A percentile compares a stretch with the other conserved stretches of the same genome.
These are phyloP conservation scores for Peterozyma toletana DNA, from an alignment of 805 yeast genomes.

Conservation along the genomic window DNA sequence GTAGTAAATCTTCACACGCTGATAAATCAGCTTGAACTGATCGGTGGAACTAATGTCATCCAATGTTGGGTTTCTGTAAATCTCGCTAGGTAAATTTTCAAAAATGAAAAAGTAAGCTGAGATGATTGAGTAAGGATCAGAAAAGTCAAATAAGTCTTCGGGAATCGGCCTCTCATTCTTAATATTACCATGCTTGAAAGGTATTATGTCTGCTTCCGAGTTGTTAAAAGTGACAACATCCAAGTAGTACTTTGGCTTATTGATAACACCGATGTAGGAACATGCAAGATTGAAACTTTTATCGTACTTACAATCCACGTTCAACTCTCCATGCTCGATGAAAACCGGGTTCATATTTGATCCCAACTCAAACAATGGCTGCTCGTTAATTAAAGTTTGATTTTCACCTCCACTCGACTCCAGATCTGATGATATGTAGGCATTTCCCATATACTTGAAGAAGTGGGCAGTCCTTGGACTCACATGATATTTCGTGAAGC, in stretches of 20 bases:
- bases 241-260: constrained; percentile 8
- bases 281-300: constrained; percentile 2
- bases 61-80: constrained; percentile 2
- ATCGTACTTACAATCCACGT: constrained; percentile 5
- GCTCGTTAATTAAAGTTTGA: not conserved
- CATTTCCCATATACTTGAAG: constrained; percentile 4
- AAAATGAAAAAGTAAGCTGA: constrained; percentile 8
- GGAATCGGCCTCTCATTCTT: not conserved
- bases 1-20: not conserved
- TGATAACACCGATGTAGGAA: constrained; percentile 6
- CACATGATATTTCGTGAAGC: constrained; percentile 3
- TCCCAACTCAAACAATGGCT: constrained; percentile 6
- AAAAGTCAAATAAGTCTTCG: not conserved
- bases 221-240: constrained; percentile 7
- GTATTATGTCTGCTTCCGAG: constrained; percentile 4
- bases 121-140: constrained; percentile 1
- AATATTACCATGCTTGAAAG: not conserved
- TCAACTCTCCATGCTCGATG: constrained; percentile 8
- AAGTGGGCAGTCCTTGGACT: constrained; percentile 6
- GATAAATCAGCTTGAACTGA: constrained; percentile 2
- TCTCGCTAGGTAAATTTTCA: constrained; percentile 6
- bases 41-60: constrained; percentile 2
- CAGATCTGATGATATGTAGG: not conserved
- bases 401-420: not conserved
- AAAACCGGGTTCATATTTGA: constrained; percentile 8